These are phyloP conservation scores for Solanum virginianum DNA, from an alignment of 257 asterid genomes.

Conservation along the genomic window DNA sequence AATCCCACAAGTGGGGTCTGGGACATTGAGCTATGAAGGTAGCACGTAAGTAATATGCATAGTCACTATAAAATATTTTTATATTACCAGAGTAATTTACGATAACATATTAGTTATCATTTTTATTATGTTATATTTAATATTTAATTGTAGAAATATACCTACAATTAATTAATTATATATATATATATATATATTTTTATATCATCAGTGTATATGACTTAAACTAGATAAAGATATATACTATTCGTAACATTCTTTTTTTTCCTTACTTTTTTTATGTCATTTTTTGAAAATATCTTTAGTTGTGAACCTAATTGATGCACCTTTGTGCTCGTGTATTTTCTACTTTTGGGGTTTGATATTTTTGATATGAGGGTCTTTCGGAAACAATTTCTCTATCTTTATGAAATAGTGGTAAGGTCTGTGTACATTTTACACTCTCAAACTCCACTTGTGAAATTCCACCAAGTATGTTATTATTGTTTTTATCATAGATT, in stretches of 20 bases:
- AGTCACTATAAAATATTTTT: not conserved
- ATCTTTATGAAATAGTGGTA: too few relatives aligned
- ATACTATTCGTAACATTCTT: not conserved
- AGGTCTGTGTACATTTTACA: too few relatives aligned
- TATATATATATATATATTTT: not conserved
- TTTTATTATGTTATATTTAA: not conserved
- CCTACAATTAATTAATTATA: not conserved
- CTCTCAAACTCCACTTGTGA: too few relatives aligned
- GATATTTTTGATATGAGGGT: too few relatives aligned
- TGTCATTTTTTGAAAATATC: not conserved
- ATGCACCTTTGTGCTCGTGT: not conserved
- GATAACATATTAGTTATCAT: not conserved
- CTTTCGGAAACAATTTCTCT: too few relatives aligned
- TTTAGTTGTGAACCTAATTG: slow-evolving; percentile 3
- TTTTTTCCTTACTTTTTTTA: not conserved
- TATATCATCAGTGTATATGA: not conserved
- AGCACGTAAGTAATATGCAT: not conserved
- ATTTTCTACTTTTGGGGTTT: not conserved
- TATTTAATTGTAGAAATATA: not conserved
- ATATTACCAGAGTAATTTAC: not conserved
- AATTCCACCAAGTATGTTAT: too few relatives aligned
- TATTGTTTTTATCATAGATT: too few relatives aligned
- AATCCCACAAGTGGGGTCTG: too few relatives aligned
- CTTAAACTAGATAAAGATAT: not conserved
- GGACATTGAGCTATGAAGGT: not conserved